Percentiles rank a stretch among this genome's conserved stretches.
Evolutionary conservation across 1,139 yeast species (phyloP).

Genomic region (Hyphopichia khmerensis): DNA sequence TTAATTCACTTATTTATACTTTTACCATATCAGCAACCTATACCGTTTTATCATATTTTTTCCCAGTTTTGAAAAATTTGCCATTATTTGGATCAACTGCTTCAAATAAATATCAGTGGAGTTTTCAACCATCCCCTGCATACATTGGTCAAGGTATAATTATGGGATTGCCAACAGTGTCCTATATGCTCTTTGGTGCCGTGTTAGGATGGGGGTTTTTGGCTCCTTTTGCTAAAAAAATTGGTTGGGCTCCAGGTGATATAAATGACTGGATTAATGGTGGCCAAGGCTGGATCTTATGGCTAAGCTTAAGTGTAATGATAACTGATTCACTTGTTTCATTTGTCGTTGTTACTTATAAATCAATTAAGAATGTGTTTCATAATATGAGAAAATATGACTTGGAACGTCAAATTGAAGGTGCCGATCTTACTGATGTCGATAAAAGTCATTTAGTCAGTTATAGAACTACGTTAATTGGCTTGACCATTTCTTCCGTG

Average conservation of each 20-base stretch:
- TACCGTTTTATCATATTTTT: slow-evolving; percentile 68
- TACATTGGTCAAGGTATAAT: slow-evolving; percentile 97
- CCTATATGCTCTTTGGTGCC: slow-evolving; percentile 89
- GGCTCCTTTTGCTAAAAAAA: slow-evolving; percentile 70
- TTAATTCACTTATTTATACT: slow-evolving; percentile 55
- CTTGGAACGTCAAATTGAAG: not conserved
- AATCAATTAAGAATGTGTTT: slow-evolving; percentile 28
- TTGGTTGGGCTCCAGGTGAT: slow-evolving; percentile 87
- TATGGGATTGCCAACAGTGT: slow-evolving; percentile 92
- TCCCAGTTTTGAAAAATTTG: slow-evolving; percentile 64
- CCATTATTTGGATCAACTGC: slow-evolving; percentile 73
- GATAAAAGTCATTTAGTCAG: slow-evolving; percentile 49
- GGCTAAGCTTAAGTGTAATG: slow-evolving; percentile 94
- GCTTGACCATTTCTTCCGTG: slow-evolving; percentile 63
- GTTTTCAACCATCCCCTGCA: slow-evolving; percentile 94
- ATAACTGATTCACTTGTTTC: slow-evolving; percentile 88
- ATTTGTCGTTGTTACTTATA: slow-evolving; percentile 60
- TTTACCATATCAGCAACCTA: slow-evolving; percentile 70
- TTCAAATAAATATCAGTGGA: slow-evolving; percentile 76
- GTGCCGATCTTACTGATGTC: slow-evolving; percentile 4
- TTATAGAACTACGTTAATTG: slow-evolving; percentile 50
- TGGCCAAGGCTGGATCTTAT: slow-evolving; percentile 95
- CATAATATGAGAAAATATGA: slow-evolving; percentile 2
- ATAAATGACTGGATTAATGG: slow-evolving; percentile 92
- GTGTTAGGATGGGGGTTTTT: slow-evolving; percentile 87